A percentile compares a stretch with the other conserved stretches of the same genome.
Evolutionary conservation across 345 rosid genomes (phyloP).

Genomic region (Citrus unshiu): DNA sequence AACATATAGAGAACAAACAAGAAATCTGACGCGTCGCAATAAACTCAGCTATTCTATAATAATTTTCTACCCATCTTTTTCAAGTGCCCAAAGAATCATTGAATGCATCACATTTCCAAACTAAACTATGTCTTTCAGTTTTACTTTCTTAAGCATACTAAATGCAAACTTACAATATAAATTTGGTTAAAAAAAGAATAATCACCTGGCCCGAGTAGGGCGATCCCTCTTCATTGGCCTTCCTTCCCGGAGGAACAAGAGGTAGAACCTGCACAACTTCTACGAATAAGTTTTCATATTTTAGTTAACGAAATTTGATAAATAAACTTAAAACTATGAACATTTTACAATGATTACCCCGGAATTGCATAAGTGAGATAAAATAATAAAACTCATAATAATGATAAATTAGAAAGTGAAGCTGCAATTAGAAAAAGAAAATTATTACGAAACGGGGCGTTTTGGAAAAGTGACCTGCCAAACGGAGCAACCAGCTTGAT

Average conservation of each 20-base stretch:
- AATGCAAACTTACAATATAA: neutral
- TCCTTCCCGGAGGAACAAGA: constrained; percentile 84
- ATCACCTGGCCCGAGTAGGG: constrained; percentile 93
- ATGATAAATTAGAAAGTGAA: neutral
- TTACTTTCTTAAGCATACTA: neutral
- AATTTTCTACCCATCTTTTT: neutral
- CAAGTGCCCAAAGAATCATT: neutral
- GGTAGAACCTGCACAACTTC: constrained; percentile 72
- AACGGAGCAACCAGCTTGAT: constrained; percentile 72
- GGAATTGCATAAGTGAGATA: neutral
- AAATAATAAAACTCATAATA: too few species aligned
- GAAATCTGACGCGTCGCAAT: neutral
- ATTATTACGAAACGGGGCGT: neutral
- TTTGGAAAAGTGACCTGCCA: constrained; percentile 62
- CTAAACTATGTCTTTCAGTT: neutral
- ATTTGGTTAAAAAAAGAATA: neutral
- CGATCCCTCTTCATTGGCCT: constrained; percentile 61
- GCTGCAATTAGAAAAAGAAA: too few species aligned
- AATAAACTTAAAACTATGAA: neutral
- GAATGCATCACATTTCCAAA: neutral
- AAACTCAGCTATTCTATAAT: neutral
- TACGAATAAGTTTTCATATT: neutral
- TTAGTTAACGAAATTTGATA: neutral
- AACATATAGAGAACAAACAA: neutral
- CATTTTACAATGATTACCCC: neutral